A percentile compares a stretch with the other conserved stretches of the same genome.
These are phyloP conservation scores for Cicer yamashitae DNA, from an alignment of 306 rosid genomes.

Conservation along the genomic window DNA sequence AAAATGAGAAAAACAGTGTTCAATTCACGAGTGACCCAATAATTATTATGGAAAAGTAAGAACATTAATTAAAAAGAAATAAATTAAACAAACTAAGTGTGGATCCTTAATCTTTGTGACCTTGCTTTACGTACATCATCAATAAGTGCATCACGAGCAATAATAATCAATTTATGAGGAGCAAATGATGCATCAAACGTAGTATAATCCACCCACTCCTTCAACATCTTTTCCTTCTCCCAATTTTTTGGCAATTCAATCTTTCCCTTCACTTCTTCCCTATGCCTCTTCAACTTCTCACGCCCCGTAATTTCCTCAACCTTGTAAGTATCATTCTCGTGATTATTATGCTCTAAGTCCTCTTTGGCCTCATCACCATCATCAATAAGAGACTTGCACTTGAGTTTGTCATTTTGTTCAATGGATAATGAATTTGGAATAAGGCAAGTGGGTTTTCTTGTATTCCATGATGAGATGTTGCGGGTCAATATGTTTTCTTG, in stretches of 20 bases:
- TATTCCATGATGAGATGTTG: constrained; percentile 4
- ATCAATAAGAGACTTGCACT: not conserved
- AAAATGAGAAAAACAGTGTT: not conserved
- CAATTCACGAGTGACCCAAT: not conserved
- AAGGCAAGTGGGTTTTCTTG: constrained; percentile 27
- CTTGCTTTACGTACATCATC: constrained; percentile 55
- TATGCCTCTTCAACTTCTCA: constrained; percentile 66
- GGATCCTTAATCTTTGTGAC: constrained; percentile 55
- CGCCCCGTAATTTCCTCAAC: constrained; percentile 45
- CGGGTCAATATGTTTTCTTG: constrained; percentile 22
- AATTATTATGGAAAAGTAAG: not conserved
- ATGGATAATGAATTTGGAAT: constrained; percentile 35
- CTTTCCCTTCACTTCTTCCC: constrained; percentile 60
- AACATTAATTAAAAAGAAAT: not conserved
- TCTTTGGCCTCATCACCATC: not conserved
- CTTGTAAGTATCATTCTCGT: not conserved
- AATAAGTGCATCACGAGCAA: constrained; percentile 76
- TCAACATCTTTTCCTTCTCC: constrained; percentile 63
- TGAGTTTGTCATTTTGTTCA: constrained; percentile 35
- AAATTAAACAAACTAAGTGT: constrained; percentile 45
- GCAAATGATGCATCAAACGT: constrained; percentile 59
- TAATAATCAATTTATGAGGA: constrained; percentile 51
- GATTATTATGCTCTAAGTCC: not conserved
- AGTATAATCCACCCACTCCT: constrained; percentile 66
- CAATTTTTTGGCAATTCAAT: constrained; percentile 67